A percentile compares a stretch with the other conserved stretches of the same genome.
These are phyloP conservation scores for Aureococcus anophagefferens DNA, from an alignment of 108 stramenopile species.

Conservation along the genomic window DNA sequence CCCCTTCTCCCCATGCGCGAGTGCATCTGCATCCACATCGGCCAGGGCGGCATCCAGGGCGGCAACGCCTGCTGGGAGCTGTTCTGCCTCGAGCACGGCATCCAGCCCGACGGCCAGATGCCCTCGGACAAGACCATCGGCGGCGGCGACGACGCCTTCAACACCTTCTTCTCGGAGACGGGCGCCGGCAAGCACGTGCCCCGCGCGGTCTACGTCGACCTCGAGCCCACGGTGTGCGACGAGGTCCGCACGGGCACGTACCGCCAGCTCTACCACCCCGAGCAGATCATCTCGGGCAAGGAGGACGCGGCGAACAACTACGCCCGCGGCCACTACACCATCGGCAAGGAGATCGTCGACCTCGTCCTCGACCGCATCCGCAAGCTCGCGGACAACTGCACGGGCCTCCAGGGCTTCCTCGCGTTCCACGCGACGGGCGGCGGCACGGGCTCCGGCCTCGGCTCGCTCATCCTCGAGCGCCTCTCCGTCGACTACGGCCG, in stretches of 20 bases:
- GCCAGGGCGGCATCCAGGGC: constrained; percentile 90
- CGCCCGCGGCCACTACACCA: constrained; percentile 46
- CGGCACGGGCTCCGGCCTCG: constrained; percentile 41
- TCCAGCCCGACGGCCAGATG: constrained; percentile 87
- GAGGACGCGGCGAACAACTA: constrained; percentile 48
- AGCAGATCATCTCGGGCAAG: constrained; percentile 44
- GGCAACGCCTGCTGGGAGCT: constrained; percentile 97
- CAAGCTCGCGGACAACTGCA: constrained; percentile 48
- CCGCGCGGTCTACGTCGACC: constrained; percentile 31
- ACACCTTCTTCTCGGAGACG: constrained; percentile 55
- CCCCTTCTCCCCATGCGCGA: constrained; percentile 41
- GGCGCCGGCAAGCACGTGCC: constrained; percentile 40
- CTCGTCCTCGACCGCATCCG: constrained; percentile 41
- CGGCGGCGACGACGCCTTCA: constrained; percentile 76
- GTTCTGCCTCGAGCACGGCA: constrained; percentile 96
- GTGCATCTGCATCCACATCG: constrained; percentile 77
- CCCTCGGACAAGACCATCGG: constrained; percentile 64
- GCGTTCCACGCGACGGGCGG: constrained; percentile 43
- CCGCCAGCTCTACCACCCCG: constrained; percentile 52
- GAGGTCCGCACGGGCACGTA: constrained; percentile 80
- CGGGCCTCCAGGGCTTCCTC: constrained; percentile 44
- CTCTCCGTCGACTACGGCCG: constrained; percentile 95
- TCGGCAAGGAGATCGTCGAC: constrained; percentile 49
- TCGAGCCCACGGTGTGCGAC: constrained; percentile 60
- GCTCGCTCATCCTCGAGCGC: constrained; percentile 69